Evolutionary conservation across 108 stramenopile species (phyloP).

Genomic region (Stephanodiscus minutulus): DNA sequence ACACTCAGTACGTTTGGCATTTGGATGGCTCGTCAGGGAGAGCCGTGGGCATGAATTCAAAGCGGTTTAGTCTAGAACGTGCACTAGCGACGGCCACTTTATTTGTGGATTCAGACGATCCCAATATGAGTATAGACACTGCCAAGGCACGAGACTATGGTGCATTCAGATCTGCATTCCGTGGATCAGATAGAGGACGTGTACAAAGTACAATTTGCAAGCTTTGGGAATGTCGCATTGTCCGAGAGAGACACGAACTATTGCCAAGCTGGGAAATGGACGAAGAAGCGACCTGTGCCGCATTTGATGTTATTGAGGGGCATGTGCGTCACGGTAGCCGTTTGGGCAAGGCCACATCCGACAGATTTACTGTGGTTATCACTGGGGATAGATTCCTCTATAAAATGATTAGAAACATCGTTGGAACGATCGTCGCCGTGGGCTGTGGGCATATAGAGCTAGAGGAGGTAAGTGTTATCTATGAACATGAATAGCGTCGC

Average conservation of each 20-base stretch:
- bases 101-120: conserved; percentile 21
- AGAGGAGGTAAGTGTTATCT: too few relatives aligned
- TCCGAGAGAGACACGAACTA: conserved; percentile 26
- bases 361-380: conserved; percentile 49
- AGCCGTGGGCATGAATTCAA: conserved; percentile 53
- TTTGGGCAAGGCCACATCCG: conserved; percentile 4
- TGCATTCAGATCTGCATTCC: conserved; percentile 73
- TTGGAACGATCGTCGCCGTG: conserved; percentile 73
- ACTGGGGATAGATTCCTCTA: conserved; percentile 84
- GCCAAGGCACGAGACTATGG: conserved; percentile 54
- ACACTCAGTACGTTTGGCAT: conserved; percentile 61
- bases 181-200: conserved; percentile 54
- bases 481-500: too few relatives aligned
- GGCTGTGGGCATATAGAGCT: conserved; percentile 50
- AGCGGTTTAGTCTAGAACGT: conserved; percentile 38
- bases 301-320: not conserved
- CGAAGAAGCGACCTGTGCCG: not conserved
- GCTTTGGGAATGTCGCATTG: conserved; percentile 41
- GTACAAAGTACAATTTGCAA: conserved; percentile 55
- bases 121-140: not conserved
- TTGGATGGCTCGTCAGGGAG: conserved; percentile 47
- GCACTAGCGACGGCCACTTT: conserved; percentile 35
- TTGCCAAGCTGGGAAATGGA: conserved; percentile 45
- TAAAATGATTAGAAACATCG: conserved; percentile 81
- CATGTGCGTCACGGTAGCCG: conserved; percentile 26